Evolutionary conservation across 495 filamentous ascomycete genomes (phyloP), one percentile per base, ranked within the genome.

Genomic region (Alectoria sarmentosa): DNA sequence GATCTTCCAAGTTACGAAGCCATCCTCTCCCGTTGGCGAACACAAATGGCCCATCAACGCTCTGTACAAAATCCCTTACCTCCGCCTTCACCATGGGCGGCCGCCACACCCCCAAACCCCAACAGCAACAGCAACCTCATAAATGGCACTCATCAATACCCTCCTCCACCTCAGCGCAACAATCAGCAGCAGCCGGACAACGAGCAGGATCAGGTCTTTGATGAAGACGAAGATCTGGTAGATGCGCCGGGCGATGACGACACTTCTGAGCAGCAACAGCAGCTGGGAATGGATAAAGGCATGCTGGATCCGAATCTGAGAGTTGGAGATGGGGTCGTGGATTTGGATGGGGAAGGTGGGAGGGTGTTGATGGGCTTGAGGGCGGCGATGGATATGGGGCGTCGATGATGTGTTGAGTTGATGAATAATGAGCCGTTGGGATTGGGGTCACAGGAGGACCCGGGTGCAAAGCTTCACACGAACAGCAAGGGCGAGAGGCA

Each of bases 1-100:
- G 72, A 74, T 57, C 65, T 67, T 6, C 61, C 75, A 79, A 82
- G 84, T 64, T 85, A 82, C 65, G 83, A 86, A 56, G 77, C 69
- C 34, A 71, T 86, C 3, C 72, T 87, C 13, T 70, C 80, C 17
- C 86, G 85, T 68, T 86, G 83, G 84, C 84, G 78, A 68, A 73
- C 77, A 0, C 78, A 83, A 17, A 75, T 86, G 37, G 63, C 75
- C 17, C 69, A 70, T 28, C 70, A 71, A 15, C 59, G 52, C 37
- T 41, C 54, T 55, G 15, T 19, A 30, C 66, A 70, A 59, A 58
- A 57, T n/a, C 59, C 61, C 21, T 46, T 71, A 8, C 68, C 69
- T 32, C 15, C 56, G 10, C 26, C 39, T 13, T 37, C 59, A 28
- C 55, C 49, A 6, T 58, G 55, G 42, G 44, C 41, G 39, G 44